Evolutionary conservation across 805 yeast genomes (phyloP).

Genomic region (Barnettozyma salicaria): DNA sequence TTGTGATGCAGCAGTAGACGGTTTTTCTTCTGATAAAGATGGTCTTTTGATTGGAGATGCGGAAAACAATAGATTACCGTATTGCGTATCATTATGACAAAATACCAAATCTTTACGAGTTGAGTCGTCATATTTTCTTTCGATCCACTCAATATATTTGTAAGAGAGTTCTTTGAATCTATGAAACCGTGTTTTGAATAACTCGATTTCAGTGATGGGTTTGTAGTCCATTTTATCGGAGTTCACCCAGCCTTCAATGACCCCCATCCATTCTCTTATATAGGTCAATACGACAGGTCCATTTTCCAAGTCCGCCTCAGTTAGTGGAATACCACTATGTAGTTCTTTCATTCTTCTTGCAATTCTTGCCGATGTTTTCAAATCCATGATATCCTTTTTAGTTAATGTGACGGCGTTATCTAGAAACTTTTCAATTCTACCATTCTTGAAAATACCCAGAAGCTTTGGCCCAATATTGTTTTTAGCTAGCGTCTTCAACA

Average conservation of each 20-base stretch:
- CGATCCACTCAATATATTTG: conserved; percentile 60
- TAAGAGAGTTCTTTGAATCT: conserved; percentile 43
- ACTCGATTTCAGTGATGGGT: conserved; percentile 27
- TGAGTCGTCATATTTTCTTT: conserved; percentile 36
- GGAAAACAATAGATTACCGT: conserved; percentile 76
- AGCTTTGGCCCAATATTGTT: conserved; percentile 84
- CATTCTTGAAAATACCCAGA: conserved; percentile 85
- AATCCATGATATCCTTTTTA: conserved; percentile 65
- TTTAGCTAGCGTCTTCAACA: conserved; percentile 64
- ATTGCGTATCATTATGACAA: conserved; percentile 96
- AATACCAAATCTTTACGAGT: conserved; percentile 56
- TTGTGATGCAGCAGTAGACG: conserved; percentile 5
- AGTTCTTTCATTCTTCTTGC: conserved; percentile 96
- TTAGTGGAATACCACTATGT: conserved; percentile 71
- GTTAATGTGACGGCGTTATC: conserved; percentile 76
- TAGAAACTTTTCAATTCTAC: conserved; percentile 89
- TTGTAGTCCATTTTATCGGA: conserved; percentile 27
- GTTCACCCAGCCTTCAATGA: conserved; percentile 40
- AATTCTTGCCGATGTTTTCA: conserved; percentile 71
- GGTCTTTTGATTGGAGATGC: conserved; percentile 40
- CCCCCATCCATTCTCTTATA: conserved; percentile 63
- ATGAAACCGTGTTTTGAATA: conserved; percentile 43
- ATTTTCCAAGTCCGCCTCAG: conserved; percentile 43
- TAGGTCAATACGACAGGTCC: conserved; percentile 70
- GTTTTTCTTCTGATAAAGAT: conserved; percentile 3